Base-by-base conservation (phyloP, 306 rosid genomes). In the Argentina anserina region DNA sequence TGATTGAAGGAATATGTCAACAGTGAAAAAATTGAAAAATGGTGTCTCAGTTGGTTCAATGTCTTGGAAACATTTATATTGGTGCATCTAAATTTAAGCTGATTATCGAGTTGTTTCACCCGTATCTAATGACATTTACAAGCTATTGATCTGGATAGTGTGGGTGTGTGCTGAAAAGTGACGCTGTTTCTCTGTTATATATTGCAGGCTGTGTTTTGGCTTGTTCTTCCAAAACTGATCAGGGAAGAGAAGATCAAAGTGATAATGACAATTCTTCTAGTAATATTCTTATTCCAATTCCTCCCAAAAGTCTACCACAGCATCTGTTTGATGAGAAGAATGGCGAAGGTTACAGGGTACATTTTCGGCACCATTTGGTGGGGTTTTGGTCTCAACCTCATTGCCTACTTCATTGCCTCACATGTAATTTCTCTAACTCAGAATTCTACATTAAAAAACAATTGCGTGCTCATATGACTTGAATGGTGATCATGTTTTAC, bases 311-410 rank as follows among this genome's bases (percentile, higher is more conserved):
- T 91, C 53, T 95, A 95, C 84, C 99, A 95, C 80, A 83, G 92
- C 90, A 91, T 95, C 59, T 80, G 78, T 71, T 76, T 91, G 87
- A 95, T 95, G 99, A 91, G 88, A 85, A 85, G 95, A 73, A 91
- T 95, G 99, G 96, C 88, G 7, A 95, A 95, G 79, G 99, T 95
- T 76, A 95, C 99, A 23, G 99, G 99, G 17, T 95, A 95, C 79
- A 86, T 95, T 73, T 95, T 95, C 73, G 99, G 99, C 71, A 91
- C 99, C 76, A 95, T 95, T 78, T 95, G 99, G 99, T 95, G 99
- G 99, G 97, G 99, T 49, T 95, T 95, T 73, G 97, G 79, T 70
- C 97, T 95, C 72, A 95, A 95, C 77, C 99, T 95, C 81, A 88
- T 95, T 34, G 99, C 99, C 67, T 95, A 95, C 77, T 90, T 95